phyloP scores from a whole-genome alignment of 2,329 filamentous ascomycete genomes.

The Trichophyton simii region DNA sequence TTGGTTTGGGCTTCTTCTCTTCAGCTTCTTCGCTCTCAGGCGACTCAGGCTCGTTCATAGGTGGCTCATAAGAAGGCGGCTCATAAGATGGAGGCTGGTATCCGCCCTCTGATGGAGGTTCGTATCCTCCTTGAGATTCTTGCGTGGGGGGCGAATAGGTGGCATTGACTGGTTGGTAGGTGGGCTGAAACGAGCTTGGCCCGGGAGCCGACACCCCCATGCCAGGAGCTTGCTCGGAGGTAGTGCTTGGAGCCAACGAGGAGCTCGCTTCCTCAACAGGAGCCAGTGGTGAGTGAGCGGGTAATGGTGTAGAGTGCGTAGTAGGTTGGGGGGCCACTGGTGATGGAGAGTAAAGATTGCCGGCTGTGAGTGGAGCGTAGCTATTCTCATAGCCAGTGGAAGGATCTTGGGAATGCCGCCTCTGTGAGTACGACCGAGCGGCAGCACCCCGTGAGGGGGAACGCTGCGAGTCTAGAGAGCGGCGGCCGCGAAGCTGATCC shows the following conservation, averaged over 20 bases:
- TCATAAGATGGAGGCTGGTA: slow-evolving; percentile 25
- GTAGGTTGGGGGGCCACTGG: slow-evolving; percentile 15
- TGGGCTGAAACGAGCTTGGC: not conserved
- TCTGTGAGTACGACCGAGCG: slow-evolving; percentile 20
- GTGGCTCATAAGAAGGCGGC: slow-evolving; percentile 13
- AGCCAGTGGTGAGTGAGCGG: slow-evolving; percentile 28
- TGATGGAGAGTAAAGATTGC: slow-evolving; percentile 18
- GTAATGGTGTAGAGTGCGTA: slow-evolving; percentile 22
- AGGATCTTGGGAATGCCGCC: slow-evolving; percentile 28
- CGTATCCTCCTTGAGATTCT: slow-evolving; percentile 15
- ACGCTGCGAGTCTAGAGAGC: slow-evolving; percentile 38
- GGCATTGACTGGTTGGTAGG: not conserved
- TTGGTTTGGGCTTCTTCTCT: slow-evolving; percentile 48
- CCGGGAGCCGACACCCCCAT: slow-evolving; percentile 5
- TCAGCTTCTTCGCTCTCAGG: slow-evolving; percentile 42
- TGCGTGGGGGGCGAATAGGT: not conserved
- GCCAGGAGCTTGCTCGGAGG: slow-evolving; percentile 4
- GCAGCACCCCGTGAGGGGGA: slow-evolving; percentile 27
- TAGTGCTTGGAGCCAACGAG: slow-evolving; percentile 14
- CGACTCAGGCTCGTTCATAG: slow-evolving; percentile 24
- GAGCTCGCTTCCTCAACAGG: slow-evolving; percentile 29
- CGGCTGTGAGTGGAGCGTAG: slow-evolving; percentile 21
- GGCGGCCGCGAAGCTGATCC: slow-evolving; percentile 38
- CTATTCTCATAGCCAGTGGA: slow-evolving; percentile 23
- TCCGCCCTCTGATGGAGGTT: slow-evolving; percentile 20